Conservation (phyloP, 140 eudicot genomes). For the Ambrosia hybrid region DNA sequence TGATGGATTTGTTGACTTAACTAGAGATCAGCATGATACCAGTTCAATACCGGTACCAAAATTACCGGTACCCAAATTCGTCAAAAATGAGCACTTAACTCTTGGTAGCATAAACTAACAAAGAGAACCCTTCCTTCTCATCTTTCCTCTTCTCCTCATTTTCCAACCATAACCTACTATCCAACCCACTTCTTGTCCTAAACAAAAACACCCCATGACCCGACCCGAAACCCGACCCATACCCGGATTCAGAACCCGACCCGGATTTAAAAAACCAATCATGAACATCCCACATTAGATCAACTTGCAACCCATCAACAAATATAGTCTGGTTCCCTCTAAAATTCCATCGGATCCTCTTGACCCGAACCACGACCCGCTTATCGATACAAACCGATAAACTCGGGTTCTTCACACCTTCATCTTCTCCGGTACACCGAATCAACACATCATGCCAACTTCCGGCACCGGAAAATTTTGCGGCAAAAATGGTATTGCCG, state of each 20-base stretch:
- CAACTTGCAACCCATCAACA: slow-evolving; percentile 85
- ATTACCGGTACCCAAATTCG: too few relatives aligned
- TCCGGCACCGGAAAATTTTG: slow-evolving; percentile 70
- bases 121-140: slow-evolving; percentile 66
- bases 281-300: slow-evolving; percentile 96
- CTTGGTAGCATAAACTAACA: slow-evolving; percentile 77
- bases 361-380: slow-evolving; percentile 77
- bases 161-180: slow-evolving; percentile 91
- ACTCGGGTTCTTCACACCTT: slow-evolving; percentile 60
- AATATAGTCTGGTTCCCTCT: slow-evolving; percentile 90
- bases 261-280: slow-evolving; percentile 69
- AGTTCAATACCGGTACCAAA: too few relatives aligned
- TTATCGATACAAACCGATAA: slow-evolving; percentile 71
- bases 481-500: slow-evolving; percentile 61
- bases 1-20: slow-evolving; percentile 27
- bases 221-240: slow-evolving; percentile 14
- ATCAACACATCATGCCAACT: slow-evolving; percentile 62
- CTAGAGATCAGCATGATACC: too few relatives aligned
- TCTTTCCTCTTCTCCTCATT: slow-evolving; percentile 57
- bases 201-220: slow-evolving; percentile 90
- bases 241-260: slow-evolving; percentile 4
- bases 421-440: slow-evolving; percentile 61
- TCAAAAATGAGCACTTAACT: slow-evolving; percentile 27
- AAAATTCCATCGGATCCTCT: slow-evolving; percentile 88
- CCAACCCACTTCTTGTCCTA: slow-evolving; percentile 84